Evolutionary conservation across 306 rosid genomes (phyloP).

Genomic region (Sesbania bispinosa): DNA sequence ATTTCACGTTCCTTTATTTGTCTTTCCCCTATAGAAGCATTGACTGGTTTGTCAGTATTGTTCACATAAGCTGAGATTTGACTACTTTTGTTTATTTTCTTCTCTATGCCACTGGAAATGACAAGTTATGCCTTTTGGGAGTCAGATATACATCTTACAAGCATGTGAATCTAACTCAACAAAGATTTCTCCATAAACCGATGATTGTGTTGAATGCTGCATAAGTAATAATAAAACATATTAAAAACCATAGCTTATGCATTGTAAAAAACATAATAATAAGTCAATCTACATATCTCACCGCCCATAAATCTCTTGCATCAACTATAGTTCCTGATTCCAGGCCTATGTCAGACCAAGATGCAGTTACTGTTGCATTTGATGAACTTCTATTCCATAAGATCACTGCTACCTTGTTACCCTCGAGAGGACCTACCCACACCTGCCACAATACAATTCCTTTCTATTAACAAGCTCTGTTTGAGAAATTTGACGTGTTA

Average conservation of each 20-base stretch:
- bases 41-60: neutral
- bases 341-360: slow-evolving; percentile 59
- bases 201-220: slow-evolving; percentile 50
- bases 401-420: slow-evolving; percentile 41
- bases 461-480: neutral
- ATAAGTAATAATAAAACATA: neutral
- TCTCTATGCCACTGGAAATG: too few relatives aligned
- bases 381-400: slow-evolving; percentile 65
- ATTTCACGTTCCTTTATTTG: neutral
- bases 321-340: slow-evolving; percentile 27
- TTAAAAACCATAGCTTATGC: neutral
- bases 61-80: neutral
- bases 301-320: slow-evolving; percentile 62
- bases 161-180: slow-evolving; percentile 51
- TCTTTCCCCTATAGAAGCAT: neutral
- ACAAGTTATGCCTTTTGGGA: too few relatives aligned
- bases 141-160: slow-evolving; percentile 63
- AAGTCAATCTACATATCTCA: slow-evolving; percentile 19
- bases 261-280: neutral
- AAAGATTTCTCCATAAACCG: slow-evolving; percentile 29
- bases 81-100: neutral
- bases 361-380: slow-evolving; percentile 44
- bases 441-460: slow-evolving; percentile 39
- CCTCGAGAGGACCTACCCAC: slow-evolving; percentile 61
- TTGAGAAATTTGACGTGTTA: neutral